Base-by-base conservation (phyloP, 2,329 filamentous ascomycete species). In the Colletotrichum sp. region DNA sequence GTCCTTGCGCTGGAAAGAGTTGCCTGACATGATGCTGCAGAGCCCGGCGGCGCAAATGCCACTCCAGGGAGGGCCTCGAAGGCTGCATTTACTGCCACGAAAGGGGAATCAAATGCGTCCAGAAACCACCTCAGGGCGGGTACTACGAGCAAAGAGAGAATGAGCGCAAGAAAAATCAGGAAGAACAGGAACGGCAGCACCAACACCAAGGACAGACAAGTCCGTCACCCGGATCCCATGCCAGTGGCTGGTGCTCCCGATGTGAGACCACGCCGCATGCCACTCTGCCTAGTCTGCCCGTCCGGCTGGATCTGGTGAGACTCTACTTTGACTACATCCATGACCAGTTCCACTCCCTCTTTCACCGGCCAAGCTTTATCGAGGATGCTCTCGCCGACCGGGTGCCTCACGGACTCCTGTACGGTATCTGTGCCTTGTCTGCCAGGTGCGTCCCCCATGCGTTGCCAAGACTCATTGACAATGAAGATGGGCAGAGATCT, bases 71-170 rank as follows among this genome's bases (percentile, higher is more conserved):
- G 32, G 75, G 71, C 24, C 80, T 86, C 18, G 90, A 90, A 3
- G 81, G 85, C 21, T 93, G 91, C 78, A 82, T 87, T 10, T 86
- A 91, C 62, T 93, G 91, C 80, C 80, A 82, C 1, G 87, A 88
- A 69, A 86, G 89, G 26, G 82, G 83, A 2, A 80, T 92, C 3
- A 66, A 79, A 1, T 93, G 91, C 81, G 80, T 84, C 10, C 92
- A 91, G 36, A 57, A 63, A 66, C 74, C 77, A 4, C 77, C 77
- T 1, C 67, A 75, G 7, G 77, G 77, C 39, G 77, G 77, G 9
- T 78, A 78, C 39, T 77, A 78, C 44, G 77, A 78, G 60, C 71
- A 77, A 66, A 66, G 75, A 34, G 77, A 77, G 60, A 74, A 75
- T 10, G 68, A 65, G 28, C 77, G 77, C 32, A 74, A 26, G 28